Evolutionary conservation across 2,329 filamentous ascomycete genomes (phyloP), one percentile per base, ranked within the genome.

Genomic region (Scedosporium minutisporum): DNA sequence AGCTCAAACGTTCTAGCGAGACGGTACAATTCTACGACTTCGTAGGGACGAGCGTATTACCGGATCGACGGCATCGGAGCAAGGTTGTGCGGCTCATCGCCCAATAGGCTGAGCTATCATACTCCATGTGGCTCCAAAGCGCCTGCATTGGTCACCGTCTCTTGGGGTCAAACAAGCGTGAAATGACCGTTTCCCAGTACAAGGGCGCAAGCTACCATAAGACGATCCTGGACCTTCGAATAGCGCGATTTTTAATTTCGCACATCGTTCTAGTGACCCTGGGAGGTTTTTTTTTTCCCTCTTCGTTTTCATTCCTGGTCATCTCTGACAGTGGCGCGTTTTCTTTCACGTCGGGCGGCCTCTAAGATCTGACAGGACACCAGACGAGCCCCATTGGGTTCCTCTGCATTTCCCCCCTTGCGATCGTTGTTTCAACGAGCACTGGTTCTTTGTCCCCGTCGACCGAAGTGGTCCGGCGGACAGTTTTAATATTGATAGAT

Each of bases 161-260:
- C 33, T 29, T 12, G 33, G 33, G 2, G 33, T 38, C 6, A 10
- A 12, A 14, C 33, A 38, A 38, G 3, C 2, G 2, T 14, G 16
- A 14, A 14, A 55, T 27, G 21, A 27, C 44, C 44, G 44, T 48
- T 48, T 48, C 44, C 18, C n/a, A 7, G 5, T 48, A 29, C 6
- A 25, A 25, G 51, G 5, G 12, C 4, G n/a, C 51, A 55, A 27
- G 7, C 51, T n/a, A 23, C n/a, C 21, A 55, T 23, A 55, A 27
- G 51, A 23, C 51, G 23, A 55, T 55, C 51, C 23, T 27, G 51
- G 12, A 25, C 51, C 44, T 14, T 55, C 12, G 51, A 55, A 23
- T 23, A 55, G 51, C 51, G 51, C 51, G 51, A 55, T 55, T 55
- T 55, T 55, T 55, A 55, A 55, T 55, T 27, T 55, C 51, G 51